Conservation (phyloP, 345 rosid species). For the Hypericum androsaemum region DNA sequence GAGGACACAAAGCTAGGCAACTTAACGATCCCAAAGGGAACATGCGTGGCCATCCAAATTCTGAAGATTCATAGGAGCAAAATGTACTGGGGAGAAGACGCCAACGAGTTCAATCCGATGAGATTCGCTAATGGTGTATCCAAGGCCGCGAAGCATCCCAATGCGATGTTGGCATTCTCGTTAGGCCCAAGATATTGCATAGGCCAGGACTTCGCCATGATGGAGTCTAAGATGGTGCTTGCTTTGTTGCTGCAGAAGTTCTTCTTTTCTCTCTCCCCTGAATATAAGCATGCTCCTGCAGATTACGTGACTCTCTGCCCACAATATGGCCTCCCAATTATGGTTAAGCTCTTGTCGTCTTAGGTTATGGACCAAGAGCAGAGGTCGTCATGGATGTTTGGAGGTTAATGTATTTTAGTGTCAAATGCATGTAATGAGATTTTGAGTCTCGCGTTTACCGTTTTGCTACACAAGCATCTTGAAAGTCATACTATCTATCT, state of each 20-base stretch:
- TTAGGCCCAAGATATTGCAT: constrained; percentile 65
- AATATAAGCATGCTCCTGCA: constrained; percentile 71
- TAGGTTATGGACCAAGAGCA: too few species aligned
- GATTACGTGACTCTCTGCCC: constrained; percentile 62
- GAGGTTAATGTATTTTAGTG: too few species aligned
- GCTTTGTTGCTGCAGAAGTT: constrained; percentile 57
- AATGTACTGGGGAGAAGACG: constrained; percentile 66
- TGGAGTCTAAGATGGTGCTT: constrained; percentile 61
- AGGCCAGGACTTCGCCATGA: constrained; percentile 69
- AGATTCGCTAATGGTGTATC: constrained; percentile 64
- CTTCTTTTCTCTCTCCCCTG: constrained; percentile 49
- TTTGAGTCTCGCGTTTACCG: too few species aligned
- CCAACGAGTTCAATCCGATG: constrained; percentile 65
- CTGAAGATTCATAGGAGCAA: constrained; percentile 70
- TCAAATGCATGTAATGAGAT: too few species aligned
- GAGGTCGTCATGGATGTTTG: too few species aligned
- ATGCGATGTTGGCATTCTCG: constrained; percentile 69
- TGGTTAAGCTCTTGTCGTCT: constrained; percentile 4
- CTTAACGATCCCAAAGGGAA: constrained; percentile 63
- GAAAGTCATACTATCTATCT: too few species aligned
- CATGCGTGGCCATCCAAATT: constrained; percentile 58
- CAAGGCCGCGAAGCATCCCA: constrained; percentile 61
- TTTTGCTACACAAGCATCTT: too few species aligned
- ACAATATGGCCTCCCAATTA: constrained; percentile 69
- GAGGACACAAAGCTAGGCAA: constrained; percentile 50